Conservation (phyloP, 2,329 filamentous ascomycete genomes). For the Microsporum ferrugineum region DNA sequence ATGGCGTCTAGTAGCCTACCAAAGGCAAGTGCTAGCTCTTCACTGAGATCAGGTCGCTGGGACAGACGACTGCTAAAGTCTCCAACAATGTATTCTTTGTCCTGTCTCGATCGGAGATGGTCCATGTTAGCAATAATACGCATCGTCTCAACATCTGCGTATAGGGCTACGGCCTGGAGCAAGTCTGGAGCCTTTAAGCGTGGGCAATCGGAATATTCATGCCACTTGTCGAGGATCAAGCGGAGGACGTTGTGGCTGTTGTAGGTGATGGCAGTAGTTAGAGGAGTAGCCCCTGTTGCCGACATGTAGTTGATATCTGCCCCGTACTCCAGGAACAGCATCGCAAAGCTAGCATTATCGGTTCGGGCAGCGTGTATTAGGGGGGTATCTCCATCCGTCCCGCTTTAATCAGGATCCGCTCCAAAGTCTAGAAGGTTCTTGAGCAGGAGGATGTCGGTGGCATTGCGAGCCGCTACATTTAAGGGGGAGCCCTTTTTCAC, state of each 20-base stretch:
- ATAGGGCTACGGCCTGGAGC: slow-evolving; percentile 20
- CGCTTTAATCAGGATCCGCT: slow-evolving; percentile 20
- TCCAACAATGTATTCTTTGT: slow-evolving; percentile 17
- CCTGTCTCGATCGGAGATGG: slow-evolving; percentile 20
- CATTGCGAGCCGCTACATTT: slow-evolving; percentile 23
- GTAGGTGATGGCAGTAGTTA: slow-evolving; percentile 26
- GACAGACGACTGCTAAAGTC: slow-evolving; percentile 13
- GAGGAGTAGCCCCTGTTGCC: slow-evolving; percentile 20
- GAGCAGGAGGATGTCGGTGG: slow-evolving; percentile 20
- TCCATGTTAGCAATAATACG: slow-evolving; percentile 18
- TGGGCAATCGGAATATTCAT: slow-evolving; percentile 26
- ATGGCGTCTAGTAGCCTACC: slow-evolving; percentile 12
- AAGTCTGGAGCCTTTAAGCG: slow-evolving; percentile 21
- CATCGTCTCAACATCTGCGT: slow-evolving; percentile 23
- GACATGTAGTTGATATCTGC: slow-evolving; percentile 25
- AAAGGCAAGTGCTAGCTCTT: slow-evolving; percentile 15
- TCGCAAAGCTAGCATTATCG: slow-evolving; percentile 22
- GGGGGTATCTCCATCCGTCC: slow-evolving; percentile 23
- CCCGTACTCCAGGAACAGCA: slow-evolving; percentile 26
- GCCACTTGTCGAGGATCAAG: slow-evolving; percentile 27
- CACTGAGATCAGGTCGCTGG: slow-evolving; percentile 12
- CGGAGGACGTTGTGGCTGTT: slow-evolving; percentile 27
- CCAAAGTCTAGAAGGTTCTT: slow-evolving; percentile 25
- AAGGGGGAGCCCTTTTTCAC: slow-evolving; percentile 23
- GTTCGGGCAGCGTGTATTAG: slow-evolving; percentile 25